Percentiles rank a stretch among this genome's conserved stretches.
Conservation (phyloP, 2,329 filamentous ascomycete genomes). For the Claviceps sorghi region DNA sequence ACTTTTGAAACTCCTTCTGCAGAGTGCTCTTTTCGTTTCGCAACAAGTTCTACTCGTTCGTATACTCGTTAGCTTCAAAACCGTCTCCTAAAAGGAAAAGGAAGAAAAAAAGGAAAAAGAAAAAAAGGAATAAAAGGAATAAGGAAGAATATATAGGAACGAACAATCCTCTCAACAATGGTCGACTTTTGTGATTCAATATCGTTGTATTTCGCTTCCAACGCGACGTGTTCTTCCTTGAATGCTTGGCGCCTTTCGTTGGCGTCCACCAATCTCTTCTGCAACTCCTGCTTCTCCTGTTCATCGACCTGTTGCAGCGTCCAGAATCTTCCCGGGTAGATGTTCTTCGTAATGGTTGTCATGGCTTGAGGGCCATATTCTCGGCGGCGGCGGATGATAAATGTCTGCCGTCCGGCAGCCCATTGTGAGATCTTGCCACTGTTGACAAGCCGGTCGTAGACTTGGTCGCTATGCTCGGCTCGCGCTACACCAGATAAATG, state of each 20-base stretch:
- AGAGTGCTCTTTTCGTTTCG: conserved; percentile 49
- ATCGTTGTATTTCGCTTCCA: conserved; percentile 24
- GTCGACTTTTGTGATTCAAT: conserved; percentile 29
- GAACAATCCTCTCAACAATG: conserved; percentile 24
- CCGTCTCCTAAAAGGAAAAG: conserved; percentile 4
- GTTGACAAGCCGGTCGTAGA: conserved; percentile 50
- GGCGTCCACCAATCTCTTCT: conserved; percentile 34
- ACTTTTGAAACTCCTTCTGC: conserved; percentile 51
- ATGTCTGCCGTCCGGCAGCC: conserved; percentile 51
- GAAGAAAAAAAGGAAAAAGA: background rate
- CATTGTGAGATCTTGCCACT: conserved; percentile 48
- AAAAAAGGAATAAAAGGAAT: no score
- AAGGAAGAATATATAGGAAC: conserved; percentile 5
- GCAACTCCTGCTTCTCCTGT: conserved; percentile 46
- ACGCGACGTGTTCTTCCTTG: conserved; percentile 17
- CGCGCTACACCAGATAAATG: conserved; percentile 54
- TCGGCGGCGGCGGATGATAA: conserved; percentile 51
- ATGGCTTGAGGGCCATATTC: conserved; percentile 68
- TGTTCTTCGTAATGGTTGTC: conserved; percentile 49
- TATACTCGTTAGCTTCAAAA: conserved; percentile 5
- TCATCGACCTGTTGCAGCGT: conserved; percentile 62
- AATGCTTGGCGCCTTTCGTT: conserved; percentile 21
- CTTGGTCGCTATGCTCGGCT: conserved; percentile 46
- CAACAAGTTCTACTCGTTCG: conserved; percentile 27
- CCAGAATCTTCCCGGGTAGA: conserved; percentile 54